Percentiles rank a stretch among this genome's conserved stretches.
Conservation (phyloP, 2,329 filamentous ascomycete species). For the Aspergillus fumigatiaffinis region DNA sequence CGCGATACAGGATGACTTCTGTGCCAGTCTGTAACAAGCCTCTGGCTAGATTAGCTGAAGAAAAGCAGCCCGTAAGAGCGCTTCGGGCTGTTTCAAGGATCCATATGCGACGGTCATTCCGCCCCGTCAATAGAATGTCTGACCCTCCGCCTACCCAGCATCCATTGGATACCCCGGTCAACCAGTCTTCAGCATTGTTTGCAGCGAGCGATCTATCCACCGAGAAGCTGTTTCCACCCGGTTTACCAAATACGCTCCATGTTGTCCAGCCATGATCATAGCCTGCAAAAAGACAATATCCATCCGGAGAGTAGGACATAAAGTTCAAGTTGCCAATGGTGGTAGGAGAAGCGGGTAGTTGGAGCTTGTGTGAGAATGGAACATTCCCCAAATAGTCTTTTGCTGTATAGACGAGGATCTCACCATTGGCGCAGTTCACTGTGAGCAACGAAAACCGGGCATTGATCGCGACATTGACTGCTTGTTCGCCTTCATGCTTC, state of each 20-base stretch:
- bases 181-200: slow-evolving; percentile 74
- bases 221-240: slow-evolving; percentile 77
- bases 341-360: slow-evolving; percentile 61
- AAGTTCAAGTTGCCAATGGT: slow-evolving; percentile 69
- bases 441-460: slow-evolving; percentile 92
- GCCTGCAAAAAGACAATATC: slow-evolving; percentile 91
- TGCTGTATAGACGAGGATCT: slow-evolving; percentile 83
- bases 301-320: slow-evolving; percentile 86
- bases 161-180: slow-evolving; percentile 71
- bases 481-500: slow-evolving; percentile 55
- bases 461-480: slow-evolving; percentile 78
- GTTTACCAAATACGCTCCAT: slow-evolving; percentile 96
- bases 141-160: slow-evolving; percentile 86
- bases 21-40: slow-evolving; percentile 85
- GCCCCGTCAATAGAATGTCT: slow-evolving; percentile 71
- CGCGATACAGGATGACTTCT: slow-evolving; percentile 86
- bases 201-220: slow-evolving; percentile 61
- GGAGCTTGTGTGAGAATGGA: slow-evolving; percentile 75
- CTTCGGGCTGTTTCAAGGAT: slow-evolving; percentile 88
- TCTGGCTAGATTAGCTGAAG: slow-evolving; percentile 82
- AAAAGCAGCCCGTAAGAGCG: slow-evolving; percentile 88
- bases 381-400: slow-evolving; percentile 93
- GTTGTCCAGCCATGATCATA: slow-evolving; percentile 91
- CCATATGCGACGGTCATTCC: slow-evolving; percentile 75
- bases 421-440: slow-evolving; percentile 74